Evolutionary conservation across 805 yeast genomes (phyloP).

Genomic region (Scheffersomyces coipomensis): DNA sequence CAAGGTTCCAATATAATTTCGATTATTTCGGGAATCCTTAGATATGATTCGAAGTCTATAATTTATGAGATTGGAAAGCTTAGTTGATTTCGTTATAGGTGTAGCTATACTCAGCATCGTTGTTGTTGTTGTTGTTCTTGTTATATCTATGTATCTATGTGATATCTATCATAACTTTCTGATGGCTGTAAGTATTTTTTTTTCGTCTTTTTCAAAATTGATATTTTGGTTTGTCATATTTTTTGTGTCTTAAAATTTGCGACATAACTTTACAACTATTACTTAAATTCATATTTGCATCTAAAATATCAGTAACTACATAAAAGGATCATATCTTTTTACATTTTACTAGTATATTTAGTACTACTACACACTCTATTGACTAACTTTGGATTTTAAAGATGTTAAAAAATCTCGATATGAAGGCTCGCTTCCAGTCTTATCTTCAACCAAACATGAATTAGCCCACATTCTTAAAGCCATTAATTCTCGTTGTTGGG

Average conservation of each 20-base stretch:
- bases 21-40: slow-evolving; percentile 51
- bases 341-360: neutral
- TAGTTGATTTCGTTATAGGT: slow-evolving; percentile 40
- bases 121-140: neutral
- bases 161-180: no score
- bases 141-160: neutral
- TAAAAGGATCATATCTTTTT: no score
- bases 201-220: neutral
- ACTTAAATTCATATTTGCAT: neutral
- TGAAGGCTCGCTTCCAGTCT: slow-evolving; percentile 49
- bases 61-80: slow-evolving; percentile 65
- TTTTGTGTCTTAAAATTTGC: neutral
- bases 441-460: slow-evolving; percentile 86
- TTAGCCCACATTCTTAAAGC: slow-evolving; percentile 88
- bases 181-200: neutral
- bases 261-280: neutral
- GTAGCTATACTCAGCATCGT: neutral
- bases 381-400: slow-evolving; percentile 40
- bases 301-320: neutral
- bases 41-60: slow-evolving; percentile 72
- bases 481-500: slow-evolving; percentile 66
- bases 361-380: no score
- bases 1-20: slow-evolving; percentile 75
- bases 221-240: neutral
- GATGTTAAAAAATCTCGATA: slow-evolving; percentile 58